phyloP scores from a whole-genome alignment of 228 moss, liverwort and hornwort species.

The Sphagnum fallax region DNA sequence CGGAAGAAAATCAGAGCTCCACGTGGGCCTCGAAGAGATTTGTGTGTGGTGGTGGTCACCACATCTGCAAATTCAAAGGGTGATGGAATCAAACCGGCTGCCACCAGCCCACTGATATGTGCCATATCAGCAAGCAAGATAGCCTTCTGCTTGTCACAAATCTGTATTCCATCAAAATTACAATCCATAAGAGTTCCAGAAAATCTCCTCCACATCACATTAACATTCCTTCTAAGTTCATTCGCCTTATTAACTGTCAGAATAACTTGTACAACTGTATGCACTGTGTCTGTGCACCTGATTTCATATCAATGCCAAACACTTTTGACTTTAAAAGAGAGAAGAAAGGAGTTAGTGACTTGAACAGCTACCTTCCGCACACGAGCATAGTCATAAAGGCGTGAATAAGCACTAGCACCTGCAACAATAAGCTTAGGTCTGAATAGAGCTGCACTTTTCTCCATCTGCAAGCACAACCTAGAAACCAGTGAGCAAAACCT shows the following conservation, averaged over 20 bases:
- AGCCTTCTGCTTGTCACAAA: slow-evolving; percentile 77
- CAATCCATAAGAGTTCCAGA: no score
- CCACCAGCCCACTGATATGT: slow-evolving; percentile 87
- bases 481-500: no score
- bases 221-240: no score
- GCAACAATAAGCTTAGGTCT: slow-evolving; percentile 88
- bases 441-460: slow-evolving; percentile 60
- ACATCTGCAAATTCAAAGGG: slow-evolving; percentile 88
- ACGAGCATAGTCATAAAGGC: slow-evolving; percentile 78
- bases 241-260: no score
- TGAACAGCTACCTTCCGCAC: slow-evolving; percentile 51
- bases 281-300: no score
- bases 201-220: no score
- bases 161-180: slow-evolving; percentile 18
- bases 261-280: no score
- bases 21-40: slow-evolving; percentile 79
- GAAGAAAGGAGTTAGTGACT: neutral
- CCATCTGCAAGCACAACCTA: slow-evolving; percentile 29
- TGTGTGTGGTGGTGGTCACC: slow-evolving; percentile 86
- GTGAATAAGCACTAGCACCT: slow-evolving; percentile 86
- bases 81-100: slow-evolving; percentile 74
- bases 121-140: slow-evolving; percentile 88
- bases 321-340: no score
- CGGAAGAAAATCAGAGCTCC: slow-evolving; percentile 89
- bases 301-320: no score